Percentiles rank a stretch among this genome's conserved stretches.
These are phyloP conservation scores for Gynandropsis gynandra DNA, from an alignment of 345 rosid species.

Conservation along the genomic window DNA sequence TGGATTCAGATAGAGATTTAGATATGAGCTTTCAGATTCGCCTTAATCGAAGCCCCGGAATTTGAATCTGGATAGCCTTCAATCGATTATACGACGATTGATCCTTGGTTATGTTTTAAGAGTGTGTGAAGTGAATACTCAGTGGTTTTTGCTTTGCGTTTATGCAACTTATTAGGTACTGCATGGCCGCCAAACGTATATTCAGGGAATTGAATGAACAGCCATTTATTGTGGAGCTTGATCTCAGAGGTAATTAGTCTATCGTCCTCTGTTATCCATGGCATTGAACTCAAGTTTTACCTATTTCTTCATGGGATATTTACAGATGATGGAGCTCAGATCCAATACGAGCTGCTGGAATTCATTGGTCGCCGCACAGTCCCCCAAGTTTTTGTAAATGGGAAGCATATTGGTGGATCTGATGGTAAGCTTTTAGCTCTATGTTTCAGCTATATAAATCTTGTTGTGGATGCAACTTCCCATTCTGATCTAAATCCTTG, in stretches of 20 bases:
- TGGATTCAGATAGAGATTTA: background rate
- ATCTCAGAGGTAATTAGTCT: constrained; percentile 36
- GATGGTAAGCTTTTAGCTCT: constrained; percentile 41
- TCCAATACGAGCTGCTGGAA: constrained; percentile 65
- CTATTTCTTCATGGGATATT: background rate
- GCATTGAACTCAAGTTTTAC: background rate
- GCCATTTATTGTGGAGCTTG: constrained; percentile 59
- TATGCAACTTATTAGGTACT: constrained; percentile 37
- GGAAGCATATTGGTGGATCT: constrained; percentile 87
- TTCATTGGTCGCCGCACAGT: constrained; percentile 72
- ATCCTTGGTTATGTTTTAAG: background rate
- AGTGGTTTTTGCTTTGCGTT: background rate
- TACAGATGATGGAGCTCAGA: constrained; percentile 66
- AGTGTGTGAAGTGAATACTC: background rate
- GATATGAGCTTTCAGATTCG: background rate
- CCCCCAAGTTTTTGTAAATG: constrained; percentile 83
- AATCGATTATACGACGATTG: background rate
- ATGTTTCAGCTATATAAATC: background rate
- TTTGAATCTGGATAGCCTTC: background rate
- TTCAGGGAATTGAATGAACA: constrained; percentile 43
- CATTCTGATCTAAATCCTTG: background rate
- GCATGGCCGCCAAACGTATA: constrained; percentile 48
- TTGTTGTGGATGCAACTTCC: background rate
- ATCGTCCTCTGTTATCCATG: background rate
- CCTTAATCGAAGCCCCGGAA: background rate